Evolutionary conservation across 257 asterid genomes (phyloP), one percentile per base, ranked within the genome.

Genomic region (Solanum piurae): DNA sequence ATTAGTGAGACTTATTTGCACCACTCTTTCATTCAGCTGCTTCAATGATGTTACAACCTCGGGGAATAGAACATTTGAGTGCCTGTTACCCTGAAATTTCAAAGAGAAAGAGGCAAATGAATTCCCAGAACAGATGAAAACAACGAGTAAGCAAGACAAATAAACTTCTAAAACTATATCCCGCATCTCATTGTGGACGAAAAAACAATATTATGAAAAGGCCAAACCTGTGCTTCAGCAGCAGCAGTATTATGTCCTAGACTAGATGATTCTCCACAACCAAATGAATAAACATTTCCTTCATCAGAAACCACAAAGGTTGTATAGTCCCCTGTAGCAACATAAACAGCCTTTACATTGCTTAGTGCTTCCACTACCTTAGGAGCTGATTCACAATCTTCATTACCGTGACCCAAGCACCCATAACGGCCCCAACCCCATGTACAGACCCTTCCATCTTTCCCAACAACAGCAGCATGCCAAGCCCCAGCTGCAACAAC

Each of bases 341-440:
- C 96, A 80, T 94, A 92, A 13, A 96, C 97, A 9, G 99, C 99
- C 91, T 94, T 96, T 52, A 95, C 91, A 49, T 93, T 87, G 90
- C 92, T 91, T 38, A 98, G 95, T 49, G 95, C 95, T 90, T 95
- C 98, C 21, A 98, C 99, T 25, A 98, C 99, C 88, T 95, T 98
- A 60, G 99, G 99, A 58, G 88, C 92, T 10, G 97, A 93, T 87
- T 98, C 98, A 87, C 98, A 96, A 37, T 96, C 98, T 91, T 98
- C 98, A 42, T 96, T 98, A 5, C 99, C 99, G 64, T 98, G 99
- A 62, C 99, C 99, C 92, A 98, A 93, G 92, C 99, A 98, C 7
- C 99, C 99, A 36, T 96, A 95, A 31, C 98, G 97, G 2, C 99
- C 99, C 99, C 99, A 98, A 12, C 99, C 99, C 99, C 99, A 98